A percentile compares a stretch with the other conserved stretches of the same genome.
phyloP scores from a whole-genome alignment of 192 early-diverging fungal genomes.

The Coemansia sp. region DNA sequence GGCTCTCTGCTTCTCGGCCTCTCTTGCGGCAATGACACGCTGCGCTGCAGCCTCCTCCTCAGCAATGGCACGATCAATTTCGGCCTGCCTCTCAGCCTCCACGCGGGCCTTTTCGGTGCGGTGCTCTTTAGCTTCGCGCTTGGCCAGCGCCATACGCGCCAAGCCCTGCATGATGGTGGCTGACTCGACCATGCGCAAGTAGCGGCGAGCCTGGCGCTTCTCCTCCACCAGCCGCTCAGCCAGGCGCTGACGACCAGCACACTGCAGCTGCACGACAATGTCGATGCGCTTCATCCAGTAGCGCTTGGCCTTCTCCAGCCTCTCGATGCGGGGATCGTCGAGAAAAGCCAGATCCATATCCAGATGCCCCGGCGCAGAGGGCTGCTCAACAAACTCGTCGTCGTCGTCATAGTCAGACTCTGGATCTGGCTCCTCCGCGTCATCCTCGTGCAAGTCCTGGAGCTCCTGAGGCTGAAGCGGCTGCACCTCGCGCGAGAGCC shows the following conservation, averaged over 20 bases:
- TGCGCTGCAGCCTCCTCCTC: conserved; percentile 17
- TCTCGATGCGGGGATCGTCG: conserved; percentile 40
- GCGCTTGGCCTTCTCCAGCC: conserved; percentile 52
- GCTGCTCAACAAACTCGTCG: conserved; percentile 9
- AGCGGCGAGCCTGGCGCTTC: conserved; percentile 54
- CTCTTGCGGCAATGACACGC: conserved; percentile 24
- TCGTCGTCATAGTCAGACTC: conserved; percentile 2
- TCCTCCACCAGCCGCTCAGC: conserved; percentile 59
- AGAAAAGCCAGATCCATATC: conserved; percentile 36
- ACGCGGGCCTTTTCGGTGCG: conserved; percentile 16
- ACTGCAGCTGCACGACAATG: conserved; percentile 57
- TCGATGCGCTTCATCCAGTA: conserved; percentile 58
- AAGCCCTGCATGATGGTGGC: conserved; percentile 59
- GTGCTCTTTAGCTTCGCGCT: conserved; percentile 35
- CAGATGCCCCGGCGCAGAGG: not conserved
- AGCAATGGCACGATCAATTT: not conserved
- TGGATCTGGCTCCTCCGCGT: conserved; percentile 23
- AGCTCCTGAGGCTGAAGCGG: conserved; percentile 43
- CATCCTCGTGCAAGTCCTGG: conserved; percentile 29
- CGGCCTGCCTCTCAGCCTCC: conserved; percentile 7
- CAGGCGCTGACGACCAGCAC: conserved; percentile 46
- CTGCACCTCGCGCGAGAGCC: conserved; percentile 50
- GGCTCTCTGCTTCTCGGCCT: conserved; percentile 11
- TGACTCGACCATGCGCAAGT: conserved; percentile 59
- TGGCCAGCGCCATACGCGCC: conserved; percentile 59